A percentile compares a stretch with the other conserved stretches of the same genome.
These are phyloP conservation scores for Entophlyctis luteolus DNA, from an alignment of 192 early-diverging fungal genomes.

Conservation along the genomic window DNA sequence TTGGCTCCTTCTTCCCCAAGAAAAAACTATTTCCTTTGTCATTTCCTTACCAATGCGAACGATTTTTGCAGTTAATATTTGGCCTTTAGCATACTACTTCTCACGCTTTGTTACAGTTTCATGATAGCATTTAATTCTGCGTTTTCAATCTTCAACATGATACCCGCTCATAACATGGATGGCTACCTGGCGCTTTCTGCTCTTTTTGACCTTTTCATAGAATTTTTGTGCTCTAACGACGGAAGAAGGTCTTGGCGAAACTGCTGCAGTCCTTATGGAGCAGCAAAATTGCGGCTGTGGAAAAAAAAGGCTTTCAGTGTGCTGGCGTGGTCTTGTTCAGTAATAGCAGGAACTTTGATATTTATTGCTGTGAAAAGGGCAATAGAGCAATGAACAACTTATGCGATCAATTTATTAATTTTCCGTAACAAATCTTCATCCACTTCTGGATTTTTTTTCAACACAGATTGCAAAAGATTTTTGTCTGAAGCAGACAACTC, in stretches of 20 bases:
- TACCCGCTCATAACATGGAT: slow-evolving; percentile 67
- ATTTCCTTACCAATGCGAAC: slow-evolving; percentile 56
- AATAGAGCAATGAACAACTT: too few species aligned
- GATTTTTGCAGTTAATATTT: slow-evolving; percentile 46
- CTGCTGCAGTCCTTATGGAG: not conserved
- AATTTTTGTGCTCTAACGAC: not conserved
- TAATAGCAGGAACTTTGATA: not conserved
- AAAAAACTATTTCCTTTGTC: slow-evolving; percentile 53
- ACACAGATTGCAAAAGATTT: too few species aligned
- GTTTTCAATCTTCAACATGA: slow-evolving; percentile 66
- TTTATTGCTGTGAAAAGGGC: not conserved
- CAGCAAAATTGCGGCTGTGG: not conserved
- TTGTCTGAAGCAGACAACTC: too few species aligned
- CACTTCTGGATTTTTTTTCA: too few species aligned
- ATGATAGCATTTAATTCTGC: slow-evolving; percentile 66
- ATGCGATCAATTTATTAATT: too few species aligned
- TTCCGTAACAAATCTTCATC: too few species aligned
- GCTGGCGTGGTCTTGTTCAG: not conserved
- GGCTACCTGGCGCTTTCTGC: slow-evolving; percentile 64
- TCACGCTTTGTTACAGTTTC: slow-evolving; percentile 41
- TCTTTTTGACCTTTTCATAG: slow-evolving; percentile 32
- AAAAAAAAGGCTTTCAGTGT: not conserved
- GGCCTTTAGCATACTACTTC: not conserved
- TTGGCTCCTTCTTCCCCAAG: slow-evolving; percentile 54
- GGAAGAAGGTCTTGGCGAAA: not conserved